Evolutionary conservation across 2,329 filamentous ascomycete genomes (phyloP), one percentile per base, ranked within the genome.

Genomic region (Trichoderma simmonsii): DNA sequence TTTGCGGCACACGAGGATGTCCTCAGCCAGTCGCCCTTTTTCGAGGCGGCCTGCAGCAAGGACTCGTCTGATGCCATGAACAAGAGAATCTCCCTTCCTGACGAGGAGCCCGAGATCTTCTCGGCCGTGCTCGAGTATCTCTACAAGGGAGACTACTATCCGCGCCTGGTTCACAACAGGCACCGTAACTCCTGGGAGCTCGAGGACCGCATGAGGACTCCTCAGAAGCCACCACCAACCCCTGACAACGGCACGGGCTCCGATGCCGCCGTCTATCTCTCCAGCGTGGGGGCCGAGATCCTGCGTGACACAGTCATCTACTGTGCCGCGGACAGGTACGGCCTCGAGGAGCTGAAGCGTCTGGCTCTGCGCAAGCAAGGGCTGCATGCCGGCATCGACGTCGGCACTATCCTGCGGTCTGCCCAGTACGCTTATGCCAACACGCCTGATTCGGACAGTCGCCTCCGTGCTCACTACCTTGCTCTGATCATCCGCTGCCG

Each of bases 1-100:
- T 98, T 98, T 87, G 95, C 95, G 78, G 95, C 94, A 79, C 95
- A 98, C 84, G 93, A 98, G 87, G 93, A 97, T 83, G 91, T 97
- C 79, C 90, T 98, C 75, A 90, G 89, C 80, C 90, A 93, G 83
- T 95, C 94, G 81, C 92, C 94, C 76, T 97, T 93, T 83, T 97
- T 98, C 82, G 88, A 90, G 77, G 86, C 89, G 79, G 88, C 90
- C 77, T 88, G 94, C 79, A 90, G 89, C 78, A 89, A 89, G 80
- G 89, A 92, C 81, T 92, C 92, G 85, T 88, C 91, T 82, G 91
- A 92, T 80, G 87, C 84, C 85, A 90, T 87, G 90, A 93, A 86
- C 89, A 93, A 89, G 89, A 94, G 89, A 82, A 91, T 89, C 86
- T 92, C 86, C 86, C 92, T 88, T 79, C 86, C 86, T 75, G 86